These are phyloP conservation scores for Verticillium dahliae DNA, from an alignment of 2,329 filamentous ascomycete genomes.

Conservation along the genomic window DNA sequence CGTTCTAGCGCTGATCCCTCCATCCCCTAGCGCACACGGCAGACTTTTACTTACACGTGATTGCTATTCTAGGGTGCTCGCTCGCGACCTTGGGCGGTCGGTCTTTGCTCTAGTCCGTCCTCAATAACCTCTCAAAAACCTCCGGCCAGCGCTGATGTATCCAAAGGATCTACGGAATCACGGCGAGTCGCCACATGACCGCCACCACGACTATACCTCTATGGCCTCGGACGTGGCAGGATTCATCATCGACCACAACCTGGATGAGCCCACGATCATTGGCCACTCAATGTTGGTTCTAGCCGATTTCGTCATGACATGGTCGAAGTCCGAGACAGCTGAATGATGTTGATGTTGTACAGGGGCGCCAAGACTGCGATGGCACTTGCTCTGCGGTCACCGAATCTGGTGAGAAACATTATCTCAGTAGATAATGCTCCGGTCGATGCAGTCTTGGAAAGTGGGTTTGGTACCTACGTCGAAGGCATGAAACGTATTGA, in stretches of 20 bases:
- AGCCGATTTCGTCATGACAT: not conserved
- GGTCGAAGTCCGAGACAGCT: not conserved
- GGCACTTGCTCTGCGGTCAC: slow-evolving; percentile 69
- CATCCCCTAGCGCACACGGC: not conserved
- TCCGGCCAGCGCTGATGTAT: slow-evolving; percentile 3
- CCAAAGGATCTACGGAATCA: slow-evolving; percentile 82
- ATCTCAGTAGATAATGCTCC: slow-evolving; percentile 91
- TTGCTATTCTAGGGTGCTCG: slow-evolving; percentile 56
- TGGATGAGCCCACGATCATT: slow-evolving; percentile 71
- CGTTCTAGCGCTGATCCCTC: not conserved
- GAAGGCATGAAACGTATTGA: slow-evolving; percentile 81
- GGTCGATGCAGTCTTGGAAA: slow-evolving; percentile 67
- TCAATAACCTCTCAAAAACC: slow-evolving; percentile 6
- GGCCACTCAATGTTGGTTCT: slow-evolving; percentile 79
- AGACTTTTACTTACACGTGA: not conserved
- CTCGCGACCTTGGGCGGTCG: slow-evolving; percentile 70
- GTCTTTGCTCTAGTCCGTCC: slow-evolving; percentile 73
- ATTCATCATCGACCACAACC: slow-evolving; percentile 66
- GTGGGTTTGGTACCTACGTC: slow-evolving; percentile 73
- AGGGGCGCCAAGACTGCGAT: slow-evolving; percentile 92
- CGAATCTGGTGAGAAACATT: slow-evolving; percentile 61
- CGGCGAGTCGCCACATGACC: slow-evolving; percentile 76
- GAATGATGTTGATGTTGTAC: not conserved
- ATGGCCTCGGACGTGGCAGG: slow-evolving; percentile 79
- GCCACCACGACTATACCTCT: slow-evolving; percentile 68